Percentiles rank a stretch among this genome's conserved stretches.
phyloP scores from a whole-genome alignment of 1,139 yeast genomes.

The Magnusiomyces suaveolens region DNA sequence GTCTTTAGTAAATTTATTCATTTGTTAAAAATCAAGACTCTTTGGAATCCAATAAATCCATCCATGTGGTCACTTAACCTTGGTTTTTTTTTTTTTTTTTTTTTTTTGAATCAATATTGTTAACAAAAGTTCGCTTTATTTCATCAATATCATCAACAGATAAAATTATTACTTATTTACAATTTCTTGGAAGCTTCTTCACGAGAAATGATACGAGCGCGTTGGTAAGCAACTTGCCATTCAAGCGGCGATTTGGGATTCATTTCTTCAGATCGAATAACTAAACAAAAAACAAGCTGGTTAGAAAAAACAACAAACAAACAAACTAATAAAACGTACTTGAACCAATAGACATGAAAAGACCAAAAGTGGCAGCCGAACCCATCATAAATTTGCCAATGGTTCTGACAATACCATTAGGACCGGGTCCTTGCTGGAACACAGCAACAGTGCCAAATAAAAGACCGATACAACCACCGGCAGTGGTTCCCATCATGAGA shows the following conservation, averaged over 20 bases:
- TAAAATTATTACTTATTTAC: too few species aligned
- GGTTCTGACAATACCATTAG: slow-evolving; percentile 93
- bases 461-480: slow-evolving; percentile 92
- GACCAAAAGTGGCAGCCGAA: slow-evolving; percentile 91
- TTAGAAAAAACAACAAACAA: slow-evolving; percentile 1
- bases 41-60: too few species aligned
- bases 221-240: slow-evolving; percentile 26
- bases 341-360: slow-evolving; percentile 85
- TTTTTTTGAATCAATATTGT: too few species aligned
- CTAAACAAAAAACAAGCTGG: slow-evolving; percentile 26
- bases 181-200: slow-evolving; percentile 11
- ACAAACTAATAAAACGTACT: slow-evolving; percentile 15
- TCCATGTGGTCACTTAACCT: too few species aligned
- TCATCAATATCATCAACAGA: too few species aligned
- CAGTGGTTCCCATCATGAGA: slow-evolving; percentile 91
- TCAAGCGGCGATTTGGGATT: slow-evolving; percentile 25
- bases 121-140: too few species aligned
- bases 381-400: slow-evolving; percentile 95
- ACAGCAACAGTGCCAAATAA: slow-evolving; percentile 90
- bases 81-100: too few species aligned
- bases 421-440: slow-evolving; percentile 93
- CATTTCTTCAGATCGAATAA: slow-evolving; percentile 64
- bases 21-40: too few species aligned
- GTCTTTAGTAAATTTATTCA: too few species aligned
- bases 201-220: slow-evolving; percentile 18